A percentile compares a stretch with the other conserved stretches of the same genome.
Conservation (phyloP, 2,329 filamentous ascomycete genomes). For the Trichoderma polysporum region DNA sequence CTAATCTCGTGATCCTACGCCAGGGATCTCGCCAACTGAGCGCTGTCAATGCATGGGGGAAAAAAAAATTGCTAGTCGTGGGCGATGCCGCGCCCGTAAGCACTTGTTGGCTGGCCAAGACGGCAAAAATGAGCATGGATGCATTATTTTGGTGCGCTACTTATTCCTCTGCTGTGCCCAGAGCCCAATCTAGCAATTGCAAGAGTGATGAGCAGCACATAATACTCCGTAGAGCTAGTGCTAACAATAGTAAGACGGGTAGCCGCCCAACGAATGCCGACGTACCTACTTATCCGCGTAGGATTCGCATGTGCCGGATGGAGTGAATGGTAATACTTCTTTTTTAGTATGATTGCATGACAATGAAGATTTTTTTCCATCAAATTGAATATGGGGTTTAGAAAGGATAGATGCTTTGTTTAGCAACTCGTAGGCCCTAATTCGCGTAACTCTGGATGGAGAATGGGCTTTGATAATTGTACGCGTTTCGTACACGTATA, state of each 20-base stretch:
- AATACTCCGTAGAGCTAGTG: background rate
- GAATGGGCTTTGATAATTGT: too few relatives aligned
- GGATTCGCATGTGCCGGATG: conserved; percentile 1
- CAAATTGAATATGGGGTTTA: background rate
- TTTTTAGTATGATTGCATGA: background rate
- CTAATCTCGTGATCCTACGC: background rate
- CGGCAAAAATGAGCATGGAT: background rate
- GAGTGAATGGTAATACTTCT: background rate
- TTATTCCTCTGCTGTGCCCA: background rate
- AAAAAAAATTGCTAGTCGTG: too few relatives aligned
- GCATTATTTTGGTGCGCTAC: background rate
- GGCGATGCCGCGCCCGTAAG: too few relatives aligned
- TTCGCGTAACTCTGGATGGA: too few relatives aligned
- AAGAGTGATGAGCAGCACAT: background rate
- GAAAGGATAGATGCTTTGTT: background rate
- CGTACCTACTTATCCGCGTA: background rate
- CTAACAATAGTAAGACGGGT: background rate
- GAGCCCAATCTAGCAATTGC: background rate
- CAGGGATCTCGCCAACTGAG: background rate
- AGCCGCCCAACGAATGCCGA: background rate
- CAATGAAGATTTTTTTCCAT: background rate
- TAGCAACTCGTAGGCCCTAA: background rate
- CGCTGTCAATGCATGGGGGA: background rate
- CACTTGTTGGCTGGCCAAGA: background rate
- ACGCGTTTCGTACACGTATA: background rate